Evolutionary conservation across 805 yeast genomes (phyloP).

Genomic region (Blastobotrys americana): DNA sequence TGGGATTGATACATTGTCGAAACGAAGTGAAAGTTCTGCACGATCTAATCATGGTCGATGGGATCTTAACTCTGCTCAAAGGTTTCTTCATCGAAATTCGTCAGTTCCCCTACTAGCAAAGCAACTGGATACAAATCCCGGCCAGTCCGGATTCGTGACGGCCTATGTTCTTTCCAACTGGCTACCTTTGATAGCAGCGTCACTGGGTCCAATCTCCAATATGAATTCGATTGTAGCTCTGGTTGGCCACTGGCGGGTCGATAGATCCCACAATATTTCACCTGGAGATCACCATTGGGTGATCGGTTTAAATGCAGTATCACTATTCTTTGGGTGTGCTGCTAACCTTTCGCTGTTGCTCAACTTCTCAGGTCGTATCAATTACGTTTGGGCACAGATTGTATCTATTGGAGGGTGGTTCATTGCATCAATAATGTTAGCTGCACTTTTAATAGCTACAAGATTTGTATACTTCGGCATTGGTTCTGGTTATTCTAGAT

Average conservation of each 20-base stretch:
- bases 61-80: background rate
- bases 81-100: background rate
- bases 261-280: slow-evolving; percentile 4
- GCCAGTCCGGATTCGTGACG: slow-evolving; percentile 9
- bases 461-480: slow-evolving; percentile 28
- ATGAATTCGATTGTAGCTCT: slow-evolving; percentile 66
- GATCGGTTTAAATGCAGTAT: slow-evolving; percentile 51
- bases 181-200: slow-evolving; percentile 70
- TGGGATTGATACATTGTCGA: no score
- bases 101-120: background rate
- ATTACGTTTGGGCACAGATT: slow-evolving; percentile 54
- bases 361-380: slow-evolving; percentile 55
- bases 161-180: slow-evolving; percentile 67
- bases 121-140: slow-evolving; percentile 8
- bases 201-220: slow-evolving; percentile 72
- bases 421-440: slow-evolving; percentile 46
- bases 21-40: no score
- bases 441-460: slow-evolving; percentile 41
- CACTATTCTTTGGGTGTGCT: slow-evolving; percentile 55
- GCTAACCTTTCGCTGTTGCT: slow-evolving; percentile 65
- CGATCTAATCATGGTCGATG: no score
- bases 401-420: slow-evolving; percentile 61
- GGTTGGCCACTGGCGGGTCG: slow-evolving; percentile 59
- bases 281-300: slow-evolving; percentile 37
- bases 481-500: slow-evolving; percentile 23